phyloP scores from a whole-genome alignment of 2,329 filamentous ascomycete species.

The Teratosphaeria pseudoeucalypti region DNA sequence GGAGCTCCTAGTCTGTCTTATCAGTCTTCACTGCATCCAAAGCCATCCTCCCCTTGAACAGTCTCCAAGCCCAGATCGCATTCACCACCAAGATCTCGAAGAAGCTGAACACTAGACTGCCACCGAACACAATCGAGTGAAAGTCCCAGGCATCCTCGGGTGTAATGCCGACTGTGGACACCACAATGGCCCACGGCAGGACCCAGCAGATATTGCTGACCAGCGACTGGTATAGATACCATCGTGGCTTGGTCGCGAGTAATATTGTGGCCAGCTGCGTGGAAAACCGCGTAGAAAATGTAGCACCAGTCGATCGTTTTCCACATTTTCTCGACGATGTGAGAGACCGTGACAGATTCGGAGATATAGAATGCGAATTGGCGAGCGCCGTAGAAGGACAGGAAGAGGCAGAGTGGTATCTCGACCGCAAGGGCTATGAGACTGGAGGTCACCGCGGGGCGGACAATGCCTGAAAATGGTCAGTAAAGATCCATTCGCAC shows the following conservation, averaged over 20 bases:
- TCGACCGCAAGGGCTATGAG: conserved; percentile 48
- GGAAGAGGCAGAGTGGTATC: conserved; percentile 50
- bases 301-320: conserved; percentile 49
- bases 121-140: conserved; percentile 56
- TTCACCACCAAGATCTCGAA: conserved; percentile 43
- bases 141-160: conserved; percentile 54
- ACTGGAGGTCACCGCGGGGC: conserved; percentile 45
- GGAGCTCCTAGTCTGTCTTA: not conserved
- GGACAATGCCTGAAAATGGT: conserved; percentile 29
- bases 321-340: conserved; percentile 58
- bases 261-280: conserved; percentile 57
- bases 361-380: conserved; percentile 55
- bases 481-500: not conserved
- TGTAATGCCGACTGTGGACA: conserved; percentile 39
- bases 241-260: conserved; percentile 51
- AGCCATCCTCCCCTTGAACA: conserved; percentile 32
- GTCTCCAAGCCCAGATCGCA: conserved; percentile 41
- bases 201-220: conserved; percentile 59
- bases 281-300: conserved; percentile 55
- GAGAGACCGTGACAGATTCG: conserved; percentile 45
- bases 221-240: conserved; percentile 60
- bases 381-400: conserved; percentile 46
- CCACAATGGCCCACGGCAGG: conserved; percentile 59
- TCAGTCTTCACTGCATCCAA: not conserved
- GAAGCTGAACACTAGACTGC: conserved; percentile 58